These are phyloP conservation scores for Phaffia rhodozyma DNA, from an alignment of 1,284 basidiomycete genomes.

Conservation along the genomic window DNA sequence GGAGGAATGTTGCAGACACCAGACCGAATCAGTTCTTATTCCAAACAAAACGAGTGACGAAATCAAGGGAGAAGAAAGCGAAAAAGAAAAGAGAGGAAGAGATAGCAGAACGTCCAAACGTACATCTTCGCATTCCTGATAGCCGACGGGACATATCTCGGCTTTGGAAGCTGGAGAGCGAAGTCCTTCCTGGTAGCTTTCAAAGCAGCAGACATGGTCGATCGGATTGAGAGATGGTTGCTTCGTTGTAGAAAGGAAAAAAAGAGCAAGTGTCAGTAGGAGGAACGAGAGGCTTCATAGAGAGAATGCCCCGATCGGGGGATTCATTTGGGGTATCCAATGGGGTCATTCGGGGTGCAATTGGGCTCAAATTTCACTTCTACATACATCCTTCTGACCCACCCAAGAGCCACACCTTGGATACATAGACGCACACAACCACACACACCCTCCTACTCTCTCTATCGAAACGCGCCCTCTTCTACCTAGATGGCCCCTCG, in stretches of 20 bases:
- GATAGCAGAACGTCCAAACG: background rate
- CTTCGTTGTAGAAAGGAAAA: background rate
- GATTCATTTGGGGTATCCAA: background rate
- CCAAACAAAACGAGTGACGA: background rate
- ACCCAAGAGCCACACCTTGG: background rate
- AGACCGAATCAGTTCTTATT: too few relatives aligned
- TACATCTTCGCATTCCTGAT: conserved; percentile 2
- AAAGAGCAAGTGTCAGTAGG: background rate
- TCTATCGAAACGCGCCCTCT: background rate
- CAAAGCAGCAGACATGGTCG: background rate
- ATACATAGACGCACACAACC: background rate
- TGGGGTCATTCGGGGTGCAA: background rate
- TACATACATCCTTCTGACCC: background rate
- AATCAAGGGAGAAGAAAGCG: background rate
- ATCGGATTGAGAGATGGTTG: background rate
- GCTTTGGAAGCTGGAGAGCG: background rate
- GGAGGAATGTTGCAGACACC: too few relatives aligned
- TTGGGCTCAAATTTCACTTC: background rate
- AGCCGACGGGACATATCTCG: background rate
- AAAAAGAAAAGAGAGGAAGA: background rate
- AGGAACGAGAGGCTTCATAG: background rate
- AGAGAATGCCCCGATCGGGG: background rate
- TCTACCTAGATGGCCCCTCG: too few relatives aligned
- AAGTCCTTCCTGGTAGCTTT: background rate
- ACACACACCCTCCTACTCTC: background rate